Conservation (phyloP, 192 early-diverging fungal species). For the Entophlyctis luteolus region DNA sequence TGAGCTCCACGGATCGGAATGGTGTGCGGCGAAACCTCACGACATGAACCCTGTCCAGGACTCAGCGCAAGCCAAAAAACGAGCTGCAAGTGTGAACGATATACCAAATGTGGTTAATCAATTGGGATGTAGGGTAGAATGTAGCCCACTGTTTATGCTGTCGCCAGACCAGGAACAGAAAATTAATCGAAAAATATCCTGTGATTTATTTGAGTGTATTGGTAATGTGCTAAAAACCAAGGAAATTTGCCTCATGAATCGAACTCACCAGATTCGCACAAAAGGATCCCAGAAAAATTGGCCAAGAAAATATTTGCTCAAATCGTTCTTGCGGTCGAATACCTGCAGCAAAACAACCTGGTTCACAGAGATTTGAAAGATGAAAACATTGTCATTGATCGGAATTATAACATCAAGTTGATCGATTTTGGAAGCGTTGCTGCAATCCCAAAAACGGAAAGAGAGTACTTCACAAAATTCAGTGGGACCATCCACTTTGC, state of each 20-base stretch:
- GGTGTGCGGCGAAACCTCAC: conserved; percentile 40
- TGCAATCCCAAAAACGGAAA: conserved; percentile 27
- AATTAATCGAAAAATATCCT: conserved; percentile 38
- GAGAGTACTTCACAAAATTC: conserved; percentile 45
- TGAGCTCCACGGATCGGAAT: conserved; percentile 47
- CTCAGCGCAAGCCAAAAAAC: conserved; percentile 32
- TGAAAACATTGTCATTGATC: conserved; percentile 48
- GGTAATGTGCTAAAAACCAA: conserved; percentile 1
- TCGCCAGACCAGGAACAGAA: conserved; percentile 34
- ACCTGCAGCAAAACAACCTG: conserved; percentile 24
- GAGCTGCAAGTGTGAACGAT: too few species aligned
- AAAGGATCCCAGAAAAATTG: conserved; percentile 28
- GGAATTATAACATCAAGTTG: conserved; percentile 41
- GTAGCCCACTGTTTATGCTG: conserved; percentile 23
- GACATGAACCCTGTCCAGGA: conserved; percentile 28
- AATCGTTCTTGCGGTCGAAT: conserved; percentile 44
- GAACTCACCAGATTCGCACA: conserved; percentile 17
- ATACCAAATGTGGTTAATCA: too few species aligned
- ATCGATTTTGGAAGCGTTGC: conserved; percentile 51
- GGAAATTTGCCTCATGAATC: neutral
- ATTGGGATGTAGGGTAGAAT: too few species aligned
- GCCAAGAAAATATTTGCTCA: conserved; percentile 42
- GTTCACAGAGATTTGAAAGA: conserved; percentile 7
- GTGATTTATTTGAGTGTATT: conserved; percentile 55
- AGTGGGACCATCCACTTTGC: conserved; percentile 54